Evolutionary conservation across 768 basidiomycete genomes (phyloP).

Genomic region (Leccinellum luteum): DNA sequence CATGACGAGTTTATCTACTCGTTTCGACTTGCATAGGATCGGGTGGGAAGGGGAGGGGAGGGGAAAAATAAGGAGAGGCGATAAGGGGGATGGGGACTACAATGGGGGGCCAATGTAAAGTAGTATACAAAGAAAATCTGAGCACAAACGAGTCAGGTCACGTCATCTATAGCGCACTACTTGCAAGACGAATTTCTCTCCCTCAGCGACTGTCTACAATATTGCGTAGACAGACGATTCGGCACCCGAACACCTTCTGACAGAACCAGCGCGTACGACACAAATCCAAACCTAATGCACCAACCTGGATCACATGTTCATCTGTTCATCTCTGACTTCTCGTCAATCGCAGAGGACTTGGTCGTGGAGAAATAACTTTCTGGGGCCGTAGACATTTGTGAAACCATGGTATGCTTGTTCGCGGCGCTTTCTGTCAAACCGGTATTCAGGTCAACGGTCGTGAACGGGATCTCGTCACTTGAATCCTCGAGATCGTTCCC

Average conservation of each 20-base stretch:
- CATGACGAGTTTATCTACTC: not conserved
- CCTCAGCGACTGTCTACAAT: not conserved
- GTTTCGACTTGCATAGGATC: not conserved
- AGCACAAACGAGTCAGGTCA: not conserved
- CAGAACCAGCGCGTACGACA: not conserved
- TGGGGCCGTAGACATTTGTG: not conserved
- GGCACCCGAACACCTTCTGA: not conserved
- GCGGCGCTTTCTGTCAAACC: not conserved
- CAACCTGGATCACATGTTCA: not conserved
- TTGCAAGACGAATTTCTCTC: not conserved
- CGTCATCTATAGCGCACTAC: not conserved
- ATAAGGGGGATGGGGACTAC: not conserved
- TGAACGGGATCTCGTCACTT: conserved; percentile 5
- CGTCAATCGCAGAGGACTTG: not conserved
- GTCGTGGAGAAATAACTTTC: not conserved
- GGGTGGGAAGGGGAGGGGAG: not conserved
- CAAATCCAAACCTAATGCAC: not conserved
- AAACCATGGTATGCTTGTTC: not conserved
- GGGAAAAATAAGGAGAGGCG: not conserved
- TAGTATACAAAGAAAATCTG: not conserved
- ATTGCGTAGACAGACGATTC: not conserved
- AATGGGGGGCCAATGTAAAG: not conserved
- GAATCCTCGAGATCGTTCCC: conserved; percentile 2
- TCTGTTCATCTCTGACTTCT: not conserved
- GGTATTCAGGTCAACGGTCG: conserved; percentile 14